Percentiles rank a stretch among this genome's conserved stretches.
Conservation (phyloP, 1,139 yeast species). For the Hemisphaericaspora lyxosophila region DNA sequence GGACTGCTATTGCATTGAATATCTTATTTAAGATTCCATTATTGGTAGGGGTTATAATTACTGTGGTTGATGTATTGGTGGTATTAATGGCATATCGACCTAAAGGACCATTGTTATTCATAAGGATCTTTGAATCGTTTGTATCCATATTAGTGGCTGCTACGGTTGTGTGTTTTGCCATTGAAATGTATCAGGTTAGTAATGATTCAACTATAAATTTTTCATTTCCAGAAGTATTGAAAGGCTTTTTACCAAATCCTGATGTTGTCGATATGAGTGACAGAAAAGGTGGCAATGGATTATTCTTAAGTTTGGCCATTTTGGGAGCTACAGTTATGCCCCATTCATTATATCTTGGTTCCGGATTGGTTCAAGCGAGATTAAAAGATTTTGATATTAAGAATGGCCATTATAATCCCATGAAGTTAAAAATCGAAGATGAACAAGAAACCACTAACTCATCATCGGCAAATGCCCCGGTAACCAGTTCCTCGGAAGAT, state of each 20-base stretch:
- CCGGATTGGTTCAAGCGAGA: conserved; percentile 90
- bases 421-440: conserved; percentile 6
- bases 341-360: conserved; percentile 86
- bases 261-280: conserved; percentile 63
- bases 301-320: conserved; percentile 84
- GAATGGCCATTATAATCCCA: conserved; percentile 50
- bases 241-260: conserved; percentile 78
- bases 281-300: conserved; percentile 62
- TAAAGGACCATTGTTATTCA: conserved; percentile 75
- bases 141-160: conserved; percentile 76
- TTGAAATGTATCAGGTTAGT: conserved; percentile 72
- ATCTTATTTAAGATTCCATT: conserved; percentile 79
- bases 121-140: conserved; percentile 78
- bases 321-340: conserved; percentile 99
- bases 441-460: background rate
- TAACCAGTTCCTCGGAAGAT: conserved; percentile 19
- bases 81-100: conserved; percentile 89
- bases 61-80: conserved; percentile 80
- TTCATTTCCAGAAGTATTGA: conserved; percentile 52
- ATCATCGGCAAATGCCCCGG: background rate
- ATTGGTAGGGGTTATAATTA: conserved; percentile 73
- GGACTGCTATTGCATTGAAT: conserved; percentile 87
- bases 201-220: conserved; percentile 51
- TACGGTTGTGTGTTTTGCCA: conserved; percentile 81
- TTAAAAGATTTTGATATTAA: conserved; percentile 75